Conservation (phyloP, 1,284 basidiomycete genomes). For the Ceratobasidium sp. region DNA sequence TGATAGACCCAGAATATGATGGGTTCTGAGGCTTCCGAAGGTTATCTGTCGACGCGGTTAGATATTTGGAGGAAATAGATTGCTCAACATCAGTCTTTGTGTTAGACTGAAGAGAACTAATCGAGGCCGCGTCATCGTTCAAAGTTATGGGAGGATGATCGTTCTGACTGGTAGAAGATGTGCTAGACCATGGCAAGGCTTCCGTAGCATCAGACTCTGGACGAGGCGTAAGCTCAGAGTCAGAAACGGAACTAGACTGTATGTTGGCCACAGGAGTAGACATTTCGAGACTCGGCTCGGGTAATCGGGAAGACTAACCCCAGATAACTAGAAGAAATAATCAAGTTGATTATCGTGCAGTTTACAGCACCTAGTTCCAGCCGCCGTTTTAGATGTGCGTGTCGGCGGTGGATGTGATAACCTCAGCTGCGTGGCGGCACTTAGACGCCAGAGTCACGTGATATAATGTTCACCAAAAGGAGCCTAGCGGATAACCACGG, state of each 20-base stretch:
- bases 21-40: not conserved
- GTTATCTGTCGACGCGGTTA: constrained; percentile 10
- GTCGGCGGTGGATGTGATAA: too few relatives aligned
- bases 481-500: not conserved
- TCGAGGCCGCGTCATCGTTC: constrained; percentile 16
- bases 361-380: too few relatives aligned
- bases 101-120: constrained; percentile 3
- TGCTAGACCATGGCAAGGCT: constrained; percentile 23
- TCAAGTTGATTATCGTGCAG: too few relatives aligned
- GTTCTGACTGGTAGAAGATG: not conserved
- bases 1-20: constrained; percentile 19
- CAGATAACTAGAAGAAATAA: too few relatives aligned
- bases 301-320: too few relatives aligned
- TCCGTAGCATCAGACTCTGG: constrained; percentile 33
- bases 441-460: constrained; percentile 4
- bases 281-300: not conserved
- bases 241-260: constrained; percentile 6
- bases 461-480: not conserved
- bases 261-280: not conserved
- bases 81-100: not conserved
- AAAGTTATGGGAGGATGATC: not conserved
- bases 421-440: too few relatives aligned
- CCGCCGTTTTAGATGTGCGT: too few relatives aligned
- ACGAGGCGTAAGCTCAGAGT: constrained; percentile 39
- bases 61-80: not conserved